Percentiles rank a stretch among this genome's conserved stretches.
Conservation (phyloP, 129 eudicot genomes). For the Chrysanthemum makinoi region DNA sequence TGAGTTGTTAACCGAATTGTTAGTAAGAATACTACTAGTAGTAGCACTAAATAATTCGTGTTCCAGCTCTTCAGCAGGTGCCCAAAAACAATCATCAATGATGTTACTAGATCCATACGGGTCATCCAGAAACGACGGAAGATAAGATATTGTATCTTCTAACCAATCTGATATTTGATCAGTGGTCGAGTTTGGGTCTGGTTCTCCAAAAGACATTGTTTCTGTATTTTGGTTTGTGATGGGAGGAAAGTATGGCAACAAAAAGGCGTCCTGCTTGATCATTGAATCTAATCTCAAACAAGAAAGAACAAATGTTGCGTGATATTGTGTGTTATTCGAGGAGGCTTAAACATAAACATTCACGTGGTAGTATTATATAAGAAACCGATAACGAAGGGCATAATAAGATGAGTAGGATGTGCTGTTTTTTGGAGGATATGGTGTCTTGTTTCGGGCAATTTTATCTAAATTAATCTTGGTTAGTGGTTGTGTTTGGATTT, state of each 20-base stretch:
- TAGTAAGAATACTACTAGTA: conserved; percentile 16
- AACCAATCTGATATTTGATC: conserved; percentile 65
- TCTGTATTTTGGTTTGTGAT: conserved; percentile 20
- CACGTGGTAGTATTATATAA: conserved; percentile 21
- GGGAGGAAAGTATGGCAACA: conserved; percentile 14
- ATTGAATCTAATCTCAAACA: conserved; percentile 16
- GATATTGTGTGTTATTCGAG: conserved; percentile 13
- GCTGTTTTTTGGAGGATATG: conserved; percentile 79
- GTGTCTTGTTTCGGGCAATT: conserved; percentile 33
- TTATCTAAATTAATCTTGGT: neutral
- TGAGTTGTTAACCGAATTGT: conserved; percentile 33
- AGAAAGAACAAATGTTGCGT: conserved; percentile 16
- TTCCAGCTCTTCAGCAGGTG: conserved; percentile 37
- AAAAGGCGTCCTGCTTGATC: conserved; percentile 37
- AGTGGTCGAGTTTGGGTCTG: conserved; percentile 42
- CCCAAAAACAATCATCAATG: conserved; percentile 54
- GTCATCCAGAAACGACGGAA: conserved; percentile 63
- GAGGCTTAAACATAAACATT: conserved; percentile 26
- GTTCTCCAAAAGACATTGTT: conserved; percentile 49
- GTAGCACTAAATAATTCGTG: conserved; percentile 36
- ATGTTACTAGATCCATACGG: conserved; percentile 42
- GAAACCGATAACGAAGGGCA: conserved; percentile 42
- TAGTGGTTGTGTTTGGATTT: conserved; percentile 14
- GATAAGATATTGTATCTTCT: conserved; percentile 51
- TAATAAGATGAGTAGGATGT: conserved; percentile 36